Evolutionary conservation across 176 grass and related monocot species (phyloP).

Genomic region (Tuctoria greenei): DNA sequence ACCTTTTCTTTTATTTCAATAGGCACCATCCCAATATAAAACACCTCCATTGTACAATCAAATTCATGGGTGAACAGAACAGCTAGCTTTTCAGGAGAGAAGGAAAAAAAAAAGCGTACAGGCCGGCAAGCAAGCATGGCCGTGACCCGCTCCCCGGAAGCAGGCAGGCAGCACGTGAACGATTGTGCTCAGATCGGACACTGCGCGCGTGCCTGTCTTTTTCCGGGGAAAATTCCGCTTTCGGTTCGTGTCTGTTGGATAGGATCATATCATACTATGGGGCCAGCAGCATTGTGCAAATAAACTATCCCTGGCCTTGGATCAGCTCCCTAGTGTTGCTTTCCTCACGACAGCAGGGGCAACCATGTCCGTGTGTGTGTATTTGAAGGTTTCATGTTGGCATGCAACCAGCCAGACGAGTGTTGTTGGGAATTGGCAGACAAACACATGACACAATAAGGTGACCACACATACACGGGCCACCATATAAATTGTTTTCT

Average conservation of each 20-base stretch:
- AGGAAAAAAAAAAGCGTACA: too few species aligned
- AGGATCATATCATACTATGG: neutral
- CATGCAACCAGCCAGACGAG: neutral
- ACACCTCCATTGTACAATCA: too few species aligned
- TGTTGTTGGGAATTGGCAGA: conserved; percentile 17
- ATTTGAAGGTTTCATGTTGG: neutral
- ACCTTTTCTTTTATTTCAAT: too few species aligned
- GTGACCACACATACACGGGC: too few species aligned
- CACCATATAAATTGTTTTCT: too few species aligned
- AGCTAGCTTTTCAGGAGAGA: too few species aligned
- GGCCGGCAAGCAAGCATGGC: conserved; percentile 32
- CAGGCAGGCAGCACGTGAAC: conserved; percentile 37
- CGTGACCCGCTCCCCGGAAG: conserved; percentile 31
- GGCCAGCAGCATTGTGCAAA: conserved; percentile 3
- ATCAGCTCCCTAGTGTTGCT: neutral
- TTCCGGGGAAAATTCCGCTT: neutral
- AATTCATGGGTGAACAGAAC: too few species aligned
- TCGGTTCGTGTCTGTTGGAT: neutral
- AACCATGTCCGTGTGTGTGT: neutral
- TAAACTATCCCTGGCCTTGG: neutral
- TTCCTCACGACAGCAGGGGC: too few species aligned
- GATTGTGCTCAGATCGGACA: neutral
- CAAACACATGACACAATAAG: too few species aligned
- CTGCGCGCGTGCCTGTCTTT: neutral
- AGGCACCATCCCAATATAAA: too few species aligned